Evolutionary conservation across 345 rosid genomes (phyloP).

Genomic region (Salix viminalis): DNA sequence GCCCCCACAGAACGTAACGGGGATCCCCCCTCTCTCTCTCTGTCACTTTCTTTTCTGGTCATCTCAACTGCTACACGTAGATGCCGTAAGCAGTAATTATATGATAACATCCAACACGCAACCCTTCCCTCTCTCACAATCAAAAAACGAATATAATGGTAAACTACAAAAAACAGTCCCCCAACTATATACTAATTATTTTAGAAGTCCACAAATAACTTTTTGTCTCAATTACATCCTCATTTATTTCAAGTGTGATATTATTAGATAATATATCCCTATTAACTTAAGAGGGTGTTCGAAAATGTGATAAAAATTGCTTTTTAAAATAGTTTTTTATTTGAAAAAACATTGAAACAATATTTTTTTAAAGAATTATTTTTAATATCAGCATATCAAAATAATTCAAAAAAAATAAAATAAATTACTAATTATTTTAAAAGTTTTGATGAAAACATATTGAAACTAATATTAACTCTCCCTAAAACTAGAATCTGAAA

Average conservation of each 20-base stretch:
- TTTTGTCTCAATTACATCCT: neutral
- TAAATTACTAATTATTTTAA: accelerated
- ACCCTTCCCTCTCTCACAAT: constrained; percentile 23
- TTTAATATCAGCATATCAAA: too few species aligned
- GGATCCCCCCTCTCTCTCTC: too few species aligned
- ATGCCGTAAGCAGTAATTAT: constrained; percentile 44
- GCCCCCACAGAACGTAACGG: neutral
- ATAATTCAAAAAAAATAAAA: too few species aligned
- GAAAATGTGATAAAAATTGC: too few species aligned
- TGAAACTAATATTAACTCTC: too few species aligned
- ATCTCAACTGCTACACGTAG: constrained; percentile 51
- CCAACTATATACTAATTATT: neutral
- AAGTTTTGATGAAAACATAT: too few species aligned
- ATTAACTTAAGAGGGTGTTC: too few species aligned
- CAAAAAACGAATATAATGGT: neutral
- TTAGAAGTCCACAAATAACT: neutral
- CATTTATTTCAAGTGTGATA: too few species aligned
- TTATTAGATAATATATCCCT: too few species aligned
- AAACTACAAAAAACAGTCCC: neutral
- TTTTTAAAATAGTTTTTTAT: too few species aligned
- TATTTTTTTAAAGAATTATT: too few species aligned
- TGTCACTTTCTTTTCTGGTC: constrained; percentile 8
- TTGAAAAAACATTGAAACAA: accelerated
- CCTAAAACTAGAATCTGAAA: too few species aligned
- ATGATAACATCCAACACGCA: constrained; percentile 43